Evolutionary conservation across 441 rosid species (phyloP), one percentile per base, ranked within the genome.

Genomic region (Euphorbia neoarborescens): DNA sequence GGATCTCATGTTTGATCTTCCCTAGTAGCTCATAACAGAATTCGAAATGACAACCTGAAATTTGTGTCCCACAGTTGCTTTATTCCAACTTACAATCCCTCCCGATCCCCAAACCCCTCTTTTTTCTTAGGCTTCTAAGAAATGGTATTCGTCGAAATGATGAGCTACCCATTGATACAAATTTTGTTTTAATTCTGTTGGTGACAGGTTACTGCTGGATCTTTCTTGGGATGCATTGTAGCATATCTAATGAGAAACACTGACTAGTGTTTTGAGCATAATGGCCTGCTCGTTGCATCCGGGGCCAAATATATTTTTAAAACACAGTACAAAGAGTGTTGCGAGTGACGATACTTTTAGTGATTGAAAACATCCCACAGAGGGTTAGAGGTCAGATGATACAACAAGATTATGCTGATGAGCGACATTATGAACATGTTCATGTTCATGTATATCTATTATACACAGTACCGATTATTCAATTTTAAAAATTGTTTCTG

Each of bases 151-250:
- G 8, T 38, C 11, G 12, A 10, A 38, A 38, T 44, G 13, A 1
- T 44, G 50, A 44, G 17, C 50, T 17, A 8, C 12, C 12, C 14
- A 44, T 44, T 44, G 12, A 44, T 44, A 44, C 13, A 44, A 17
- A 11, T 44, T 44, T 48, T 46, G 12, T 46, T 46, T 17, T 15
- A 51, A 51, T 51, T 65, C 20, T 62, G 67, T 46, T 68, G 75
- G 65, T 20, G 48, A 68, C 89, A 94, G 98, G 98, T 94, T 57
- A 87, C 84, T 65, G 96, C 85, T 8, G 98, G 98, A 54, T 84
- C 89, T 15, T 20, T 89, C 12, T 71, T 90, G 85, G 97, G 97
- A 68, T 82, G 86, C 73, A 56, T 90, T 46, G 91, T 91, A 30
- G 93, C 88, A 0, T 89, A 78, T 78, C 74, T 91, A 75, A 90